These are phyloP conservation scores for Camellia sinensis DNA, from an alignment of 148 eudicot species.

Conservation along the genomic window DNA sequence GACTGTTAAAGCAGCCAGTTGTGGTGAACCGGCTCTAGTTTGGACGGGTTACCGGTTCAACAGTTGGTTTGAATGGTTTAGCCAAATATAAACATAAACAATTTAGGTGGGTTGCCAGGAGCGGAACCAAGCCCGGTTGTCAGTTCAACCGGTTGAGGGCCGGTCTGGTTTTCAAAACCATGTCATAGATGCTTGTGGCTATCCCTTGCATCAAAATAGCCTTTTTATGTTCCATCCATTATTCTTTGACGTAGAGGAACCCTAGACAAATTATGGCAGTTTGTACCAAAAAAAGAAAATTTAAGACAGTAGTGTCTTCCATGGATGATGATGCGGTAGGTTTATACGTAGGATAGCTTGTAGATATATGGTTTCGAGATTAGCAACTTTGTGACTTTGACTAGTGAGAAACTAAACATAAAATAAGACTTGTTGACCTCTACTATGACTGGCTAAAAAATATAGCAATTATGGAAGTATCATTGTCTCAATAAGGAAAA, in stretches of 20 bases:
- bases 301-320: not conserved
- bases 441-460: not conserved
- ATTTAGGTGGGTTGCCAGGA: no score
- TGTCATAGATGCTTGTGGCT: not conserved
- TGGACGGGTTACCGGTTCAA: no score
- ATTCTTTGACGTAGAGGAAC: slow-evolving; percentile 1
- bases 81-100: no score
- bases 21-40: no score
- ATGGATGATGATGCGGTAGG: not conserved
- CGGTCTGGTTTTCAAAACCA: no score
- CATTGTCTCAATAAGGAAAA: not conserved
- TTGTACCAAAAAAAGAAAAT: no score
- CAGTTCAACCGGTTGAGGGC: no score
- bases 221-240: not conserved
- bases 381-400: not conserved
- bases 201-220: not conserved
- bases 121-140: no score
- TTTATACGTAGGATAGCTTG: not conserved
- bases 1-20: no score
- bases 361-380: not conserved
- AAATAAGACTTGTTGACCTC: not conserved
- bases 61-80: no score
- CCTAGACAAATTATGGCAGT: not conserved
- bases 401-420: not conserved
- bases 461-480: not conserved